phyloP scores from a whole-genome alignment of 2,329 filamentous ascomycete species.

The Neopestalotiopsis sp. region DNA sequence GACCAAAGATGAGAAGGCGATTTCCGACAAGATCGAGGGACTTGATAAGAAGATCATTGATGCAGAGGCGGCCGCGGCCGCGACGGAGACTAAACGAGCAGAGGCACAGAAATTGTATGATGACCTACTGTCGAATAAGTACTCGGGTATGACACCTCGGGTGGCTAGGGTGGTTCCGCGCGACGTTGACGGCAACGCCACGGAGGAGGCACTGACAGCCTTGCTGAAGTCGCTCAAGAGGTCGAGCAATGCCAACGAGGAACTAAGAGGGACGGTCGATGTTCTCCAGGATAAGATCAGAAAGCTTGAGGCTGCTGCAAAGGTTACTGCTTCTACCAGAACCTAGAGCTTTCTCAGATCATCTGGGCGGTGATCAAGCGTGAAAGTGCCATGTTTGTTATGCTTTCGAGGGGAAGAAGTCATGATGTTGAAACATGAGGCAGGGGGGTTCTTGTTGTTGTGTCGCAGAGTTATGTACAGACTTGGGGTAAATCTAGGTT shows the following conservation, averaged over 20 bases:
- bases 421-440: too few relatives aligned
- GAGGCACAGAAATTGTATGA: not conserved
- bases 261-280: not conserved
- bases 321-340: not conserved
- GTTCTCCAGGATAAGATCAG: not conserved
- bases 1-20: not conserved
- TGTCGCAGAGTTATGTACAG: too few relatives aligned
- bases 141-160: not conserved
- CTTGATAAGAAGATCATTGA: not conserved
- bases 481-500: too few relatives aligned
- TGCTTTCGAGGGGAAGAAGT: too few relatives aligned
- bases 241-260: not conserved
- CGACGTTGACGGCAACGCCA: conserved; percentile 14
- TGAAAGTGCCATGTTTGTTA: not conserved
- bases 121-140: not conserved
- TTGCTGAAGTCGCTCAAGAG: conserved; percentile 16
- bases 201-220: conserved; percentile 8
- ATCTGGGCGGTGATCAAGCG: not conserved
- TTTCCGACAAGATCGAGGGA: not conserved
- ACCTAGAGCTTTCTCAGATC: not conserved
- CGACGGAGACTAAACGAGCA: not conserved
- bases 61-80: not conserved
- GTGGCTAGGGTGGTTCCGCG: conserved; percentile 5
- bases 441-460: too few relatives aligned
- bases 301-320: not conserved